Percentiles rank a stretch among this genome's conserved stretches.
These are phyloP conservation scores for Verticillium nubilum DNA, from an alignment of 2,329 filamentous ascomycete genomes.

Conservation along the genomic window DNA sequence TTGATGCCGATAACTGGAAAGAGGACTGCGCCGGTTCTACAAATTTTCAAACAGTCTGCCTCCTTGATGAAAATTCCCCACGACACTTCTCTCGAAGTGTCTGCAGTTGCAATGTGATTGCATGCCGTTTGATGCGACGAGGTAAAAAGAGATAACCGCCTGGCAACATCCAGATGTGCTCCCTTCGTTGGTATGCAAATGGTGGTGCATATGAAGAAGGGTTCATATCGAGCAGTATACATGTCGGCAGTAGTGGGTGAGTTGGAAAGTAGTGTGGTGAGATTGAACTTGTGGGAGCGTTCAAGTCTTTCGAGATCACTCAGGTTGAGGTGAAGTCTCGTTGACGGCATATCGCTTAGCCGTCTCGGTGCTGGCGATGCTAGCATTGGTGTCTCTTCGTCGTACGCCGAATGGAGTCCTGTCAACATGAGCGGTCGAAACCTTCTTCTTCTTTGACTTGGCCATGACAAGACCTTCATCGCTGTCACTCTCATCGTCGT, in stretches of 20 bases:
- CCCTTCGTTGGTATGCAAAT: not conserved
- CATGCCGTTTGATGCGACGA: not conserved
- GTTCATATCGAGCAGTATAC: not conserved
- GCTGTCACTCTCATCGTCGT: conserved; percentile 47
- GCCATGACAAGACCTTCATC: conserved; percentile 51
- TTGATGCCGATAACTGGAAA: not conserved
- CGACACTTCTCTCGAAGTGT: not conserved
- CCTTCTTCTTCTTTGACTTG: conserved; percentile 27
- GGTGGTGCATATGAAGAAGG: not conserved
- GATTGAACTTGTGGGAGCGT: not conserved
- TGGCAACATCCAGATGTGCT: not conserved
- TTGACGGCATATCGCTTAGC: conserved; percentile 42
- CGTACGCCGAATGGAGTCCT: conserved; percentile 30
- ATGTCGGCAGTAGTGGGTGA: not conserved
- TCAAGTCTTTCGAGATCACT: not conserved
- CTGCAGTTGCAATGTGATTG: not conserved
- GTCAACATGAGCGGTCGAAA: conserved; percentile 9
- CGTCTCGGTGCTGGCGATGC: conserved; percentile 57
- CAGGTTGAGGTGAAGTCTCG: not conserved
- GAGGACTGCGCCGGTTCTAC: not conserved
- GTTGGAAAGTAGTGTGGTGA: not conserved
- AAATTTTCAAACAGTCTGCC: not conserved
- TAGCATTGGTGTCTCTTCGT: conserved; percentile 55
- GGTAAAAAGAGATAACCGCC: not conserved
- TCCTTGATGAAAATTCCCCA: not conserved